A percentile compares a stretch with the other conserved stretches of the same genome.
These are phyloP conservation scores for Trichoderma erinaceum DNA, from an alignment of 495 filamentous ascomycete species.

Conservation along the genomic window DNA sequence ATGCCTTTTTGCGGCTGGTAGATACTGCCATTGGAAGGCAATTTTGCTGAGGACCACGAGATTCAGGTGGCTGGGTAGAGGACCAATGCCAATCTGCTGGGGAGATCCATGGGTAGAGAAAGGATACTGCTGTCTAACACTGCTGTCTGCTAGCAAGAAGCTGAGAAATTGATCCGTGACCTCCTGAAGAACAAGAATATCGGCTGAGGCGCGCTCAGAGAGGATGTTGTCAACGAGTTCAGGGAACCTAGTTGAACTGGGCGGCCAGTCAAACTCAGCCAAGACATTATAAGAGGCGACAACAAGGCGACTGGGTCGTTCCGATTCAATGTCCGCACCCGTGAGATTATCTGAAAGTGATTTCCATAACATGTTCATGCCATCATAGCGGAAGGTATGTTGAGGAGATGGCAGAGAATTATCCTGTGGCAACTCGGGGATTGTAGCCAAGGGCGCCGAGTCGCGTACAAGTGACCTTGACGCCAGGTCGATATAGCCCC, in stretches of 20 bases:
- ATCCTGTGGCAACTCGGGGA: background rate
- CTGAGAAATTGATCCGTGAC: conserved; percentile 53
- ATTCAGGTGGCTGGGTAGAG: conserved; percentile 50
- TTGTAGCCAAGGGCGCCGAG: conserved; percentile 23
- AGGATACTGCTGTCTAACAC: conserved; percentile 42
- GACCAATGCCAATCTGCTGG: conserved; percentile 37
- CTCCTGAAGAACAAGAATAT: conserved; percentile 52
- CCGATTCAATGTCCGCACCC: background rate
- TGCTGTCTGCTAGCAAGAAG: conserved; percentile 37
- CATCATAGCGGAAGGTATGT: background rate
- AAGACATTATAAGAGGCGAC: conserved; percentile 53
- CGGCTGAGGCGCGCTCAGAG: conserved; percentile 28
- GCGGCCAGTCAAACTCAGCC: conserved; percentile 45
- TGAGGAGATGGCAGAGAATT: background rate
- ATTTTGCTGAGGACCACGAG: conserved; percentile 45
- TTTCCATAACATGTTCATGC: background rate
- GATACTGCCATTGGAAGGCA: conserved; percentile 43
- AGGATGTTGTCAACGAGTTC: conserved; percentile 42
- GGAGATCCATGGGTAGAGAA: conserved; percentile 47
- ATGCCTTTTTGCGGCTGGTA: conserved; percentile 42
- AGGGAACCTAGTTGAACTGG: conserved; percentile 42
- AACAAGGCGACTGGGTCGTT: conserved; percentile 23
- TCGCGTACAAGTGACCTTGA: conserved; percentile 20
- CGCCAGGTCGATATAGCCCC: conserved; percentile 40
- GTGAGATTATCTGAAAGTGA: background rate